Conservation (phyloP, 2,329 filamentous ascomycete species). For the Chaetomiaceae sp. region DNA sequence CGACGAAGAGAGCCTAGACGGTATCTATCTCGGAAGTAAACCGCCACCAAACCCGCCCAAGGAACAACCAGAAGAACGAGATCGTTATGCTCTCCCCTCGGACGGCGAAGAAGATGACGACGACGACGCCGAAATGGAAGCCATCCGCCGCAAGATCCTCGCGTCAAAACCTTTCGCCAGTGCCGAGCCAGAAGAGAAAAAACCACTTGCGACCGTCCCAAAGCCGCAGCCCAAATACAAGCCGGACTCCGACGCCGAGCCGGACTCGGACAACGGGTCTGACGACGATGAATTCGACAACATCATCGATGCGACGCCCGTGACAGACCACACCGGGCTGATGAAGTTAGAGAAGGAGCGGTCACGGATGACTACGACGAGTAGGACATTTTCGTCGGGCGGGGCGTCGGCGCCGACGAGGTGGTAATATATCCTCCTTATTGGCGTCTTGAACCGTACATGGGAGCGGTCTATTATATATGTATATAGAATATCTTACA, state of each 20-base stretch:
- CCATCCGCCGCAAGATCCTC: constrained; percentile 83
- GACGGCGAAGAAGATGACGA: constrained; percentile 59
- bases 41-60: constrained; percentile 32
- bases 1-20: constrained; percentile 46
- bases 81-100: constrained; percentile 73
- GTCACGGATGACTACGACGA: constrained; percentile 44
- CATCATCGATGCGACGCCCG: constrained; percentile 85
- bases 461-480: constrained; percentile 10
- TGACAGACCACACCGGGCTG: constrained; percentile 77
- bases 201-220: constrained; percentile 60
- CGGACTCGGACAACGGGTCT: constrained; percentile 63
- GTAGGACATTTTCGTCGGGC: constrained; percentile 48
- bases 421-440: constrained; percentile 38
- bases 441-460: no score
- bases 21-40: constrained; percentile 58
- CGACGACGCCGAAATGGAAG: constrained; percentile 84
- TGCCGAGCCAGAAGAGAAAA: constrained; percentile 42
- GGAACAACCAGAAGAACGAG: constrained; percentile 49
- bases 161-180: constrained; percentile 85
- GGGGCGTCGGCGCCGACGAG: constrained; percentile 46
- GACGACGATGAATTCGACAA: constrained; percentile 69
- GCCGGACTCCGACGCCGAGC: constrained; percentile 63
- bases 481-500: not conserved
- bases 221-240: constrained; percentile 45
- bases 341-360: constrained; percentile 54